These are phyloP conservation scores for Pleurotus tuber-regium DNA, from an alignment of 768 basidiomycete genomes.

Conservation along the genomic window DNA sequence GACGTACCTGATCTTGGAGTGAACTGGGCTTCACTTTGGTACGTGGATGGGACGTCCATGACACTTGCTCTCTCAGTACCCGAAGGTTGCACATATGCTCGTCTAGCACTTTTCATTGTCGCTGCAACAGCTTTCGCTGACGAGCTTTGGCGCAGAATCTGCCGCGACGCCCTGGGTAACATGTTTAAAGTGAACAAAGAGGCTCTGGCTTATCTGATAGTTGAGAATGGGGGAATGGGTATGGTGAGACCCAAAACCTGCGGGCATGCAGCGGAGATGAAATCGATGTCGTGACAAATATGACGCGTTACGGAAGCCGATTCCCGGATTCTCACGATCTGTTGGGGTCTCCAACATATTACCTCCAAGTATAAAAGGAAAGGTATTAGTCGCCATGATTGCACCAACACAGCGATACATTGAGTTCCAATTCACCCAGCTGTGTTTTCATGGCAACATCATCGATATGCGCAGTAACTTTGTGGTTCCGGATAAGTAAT, in stretches of 20 bases:
- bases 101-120: constrained; percentile 30
- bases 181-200: constrained; percentile 39
- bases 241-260: background rate
- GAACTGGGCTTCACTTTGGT: constrained; percentile 67
- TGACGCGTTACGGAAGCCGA: background rate
- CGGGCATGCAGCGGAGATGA: constrained; percentile 2
- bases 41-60: constrained; percentile 75
- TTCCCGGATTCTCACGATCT: background rate
- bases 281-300: background rate
- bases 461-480: too few relatives aligned
- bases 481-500: too few relatives aligned
- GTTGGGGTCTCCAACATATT: too few relatives aligned
- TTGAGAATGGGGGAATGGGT: constrained; percentile 9
- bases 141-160: constrained; percentile 28
- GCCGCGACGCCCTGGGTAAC: constrained; percentile 55
- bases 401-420: too few relatives aligned
- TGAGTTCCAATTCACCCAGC: too few relatives aligned
- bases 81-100: constrained; percentile 79
- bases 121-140: constrained; percentile 20
- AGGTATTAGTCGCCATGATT: too few relatives aligned
- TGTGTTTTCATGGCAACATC: too few relatives aligned
- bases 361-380: too few relatives aligned
- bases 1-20: constrained; percentile 64
- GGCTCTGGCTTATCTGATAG: constrained; percentile 19
- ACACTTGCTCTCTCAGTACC: constrained; percentile 80